A percentile compares a stretch with the other conserved stretches of the same genome.
These are phyloP conservation scores for Punica granatum DNA, from an alignment of 345 rosid genomes.

Conservation along the genomic window DNA sequence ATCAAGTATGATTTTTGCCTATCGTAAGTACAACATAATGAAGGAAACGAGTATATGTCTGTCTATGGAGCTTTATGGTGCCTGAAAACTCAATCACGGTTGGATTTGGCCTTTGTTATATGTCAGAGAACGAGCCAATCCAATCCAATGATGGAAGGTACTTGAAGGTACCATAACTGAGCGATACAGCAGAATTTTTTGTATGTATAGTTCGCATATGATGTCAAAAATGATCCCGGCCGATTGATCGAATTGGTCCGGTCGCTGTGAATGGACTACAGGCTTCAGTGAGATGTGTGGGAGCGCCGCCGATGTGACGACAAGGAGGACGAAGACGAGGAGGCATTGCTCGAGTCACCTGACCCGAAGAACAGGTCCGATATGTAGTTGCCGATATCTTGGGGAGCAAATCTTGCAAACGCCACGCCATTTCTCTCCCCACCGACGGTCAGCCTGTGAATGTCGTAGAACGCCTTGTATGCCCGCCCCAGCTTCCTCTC, in stretches of 20 bases:
- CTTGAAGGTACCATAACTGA: too few relatives aligned
- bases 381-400: conserved; percentile 47
- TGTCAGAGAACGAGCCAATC: too few relatives aligned
- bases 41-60: too few relatives aligned
- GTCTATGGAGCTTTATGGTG: too few relatives aligned
- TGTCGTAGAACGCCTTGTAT: conserved; percentile 45
- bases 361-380: conserved; percentile 32
- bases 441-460: conserved; percentile 23
- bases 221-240: not conserved
- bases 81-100: too few relatives aligned
- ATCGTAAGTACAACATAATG: too few relatives aligned
- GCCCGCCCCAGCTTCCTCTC: conserved; percentile 27
- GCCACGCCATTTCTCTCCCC: conserved; percentile 10
- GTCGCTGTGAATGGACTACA: not conserved
- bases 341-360: conserved; percentile 7
- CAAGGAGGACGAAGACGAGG: conserved; percentile 4
- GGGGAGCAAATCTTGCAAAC: conserved; percentile 46
- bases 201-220: too few relatives aligned
- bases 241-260: not conserved
- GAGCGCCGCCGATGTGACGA: not conserved
- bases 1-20: too few relatives aligned
- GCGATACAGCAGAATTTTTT: too few relatives aligned
- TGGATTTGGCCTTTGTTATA: too few relatives aligned
- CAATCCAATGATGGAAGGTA: too few relatives aligned
- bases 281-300: not conserved